These are phyloP conservation scores for Pyrus betulifolia DNA, from an alignment of 306 rosid genomes.

Conservation along the genomic window DNA sequence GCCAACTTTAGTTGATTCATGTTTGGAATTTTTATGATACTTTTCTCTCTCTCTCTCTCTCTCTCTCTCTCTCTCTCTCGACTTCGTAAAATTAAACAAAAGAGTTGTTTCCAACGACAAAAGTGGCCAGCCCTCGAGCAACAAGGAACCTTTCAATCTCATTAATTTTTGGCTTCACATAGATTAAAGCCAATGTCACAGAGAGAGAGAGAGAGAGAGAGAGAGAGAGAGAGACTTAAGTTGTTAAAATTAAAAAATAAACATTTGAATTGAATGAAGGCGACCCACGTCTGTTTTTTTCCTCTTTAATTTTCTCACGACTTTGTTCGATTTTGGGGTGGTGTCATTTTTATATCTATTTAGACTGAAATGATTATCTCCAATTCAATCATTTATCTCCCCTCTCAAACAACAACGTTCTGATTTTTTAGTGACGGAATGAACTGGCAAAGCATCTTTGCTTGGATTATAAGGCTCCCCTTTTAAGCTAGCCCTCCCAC, in stretches of 20 bases:
- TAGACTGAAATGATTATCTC: slow-evolving; percentile 42
- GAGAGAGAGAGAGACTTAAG: slow-evolving; percentile 17
- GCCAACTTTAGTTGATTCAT: slow-evolving; percentile 28
- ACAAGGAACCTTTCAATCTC: slow-evolving; percentile 32
- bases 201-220: slow-evolving; percentile 7
- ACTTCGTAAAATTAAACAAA: background rate
- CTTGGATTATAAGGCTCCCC: slow-evolving; percentile 40
- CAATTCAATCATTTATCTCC: slow-evolving; percentile 81
- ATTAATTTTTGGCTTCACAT: slow-evolving; percentile 11
- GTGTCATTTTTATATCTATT: slow-evolving; percentile 38
- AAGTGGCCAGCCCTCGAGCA: slow-evolving; percentile 63
- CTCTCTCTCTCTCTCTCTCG: background rate
- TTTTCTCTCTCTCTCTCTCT: background rate
- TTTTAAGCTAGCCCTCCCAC: slow-evolving; percentile 28
- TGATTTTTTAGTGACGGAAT: slow-evolving; percentile 40
- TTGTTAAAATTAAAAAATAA: slow-evolving; percentile 13
- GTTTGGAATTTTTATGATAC: slow-evolving; percentile 24
- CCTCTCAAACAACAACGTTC: slow-evolving; percentile 48
- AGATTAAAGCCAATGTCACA: slow-evolving; percentile 15
- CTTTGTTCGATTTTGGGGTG: background rate
- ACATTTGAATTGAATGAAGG: slow-evolving; percentile 32
- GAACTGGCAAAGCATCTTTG: slow-evolving; percentile 95
- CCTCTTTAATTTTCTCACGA: slow-evolving; percentile 2
- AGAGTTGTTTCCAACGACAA: slow-evolving; percentile 61
- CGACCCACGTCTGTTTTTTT: slow-evolving; percentile 38